phyloP scores from a whole-genome alignment of 768 basidiomycete species.

The Lactarius trivialis region DNA sequence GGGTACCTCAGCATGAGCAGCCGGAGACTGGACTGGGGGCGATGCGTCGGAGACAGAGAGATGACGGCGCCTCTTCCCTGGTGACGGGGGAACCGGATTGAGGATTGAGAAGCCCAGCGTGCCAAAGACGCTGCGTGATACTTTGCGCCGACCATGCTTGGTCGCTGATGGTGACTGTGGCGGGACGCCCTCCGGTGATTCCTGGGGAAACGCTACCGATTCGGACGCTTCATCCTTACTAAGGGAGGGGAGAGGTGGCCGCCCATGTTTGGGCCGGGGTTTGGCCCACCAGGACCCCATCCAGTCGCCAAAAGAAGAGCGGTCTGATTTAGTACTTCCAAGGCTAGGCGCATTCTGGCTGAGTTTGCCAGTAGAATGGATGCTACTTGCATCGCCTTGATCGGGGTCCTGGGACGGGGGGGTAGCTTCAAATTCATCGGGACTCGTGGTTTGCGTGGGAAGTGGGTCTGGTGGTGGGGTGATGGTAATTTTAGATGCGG shows the following conservation, averaged over 20 bases:
- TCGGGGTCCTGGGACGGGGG: constrained; percentile 3
- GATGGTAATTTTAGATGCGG: constrained; percentile 15
- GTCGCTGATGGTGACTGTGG: constrained; percentile 16
- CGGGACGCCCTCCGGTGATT: constrained; percentile 16
- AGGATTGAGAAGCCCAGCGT: constrained; percentile 63
- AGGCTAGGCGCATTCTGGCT: constrained; percentile 18
- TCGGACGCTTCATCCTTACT: constrained; percentile 4
- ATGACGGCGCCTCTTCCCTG: constrained; percentile 21
- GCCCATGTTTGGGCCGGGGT: constrained; percentile 34
- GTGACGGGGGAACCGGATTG: constrained; percentile 35
- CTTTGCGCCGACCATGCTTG: constrained; percentile 34
- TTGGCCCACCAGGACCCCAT: constrained; percentile 71
- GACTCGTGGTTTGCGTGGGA: background rate
- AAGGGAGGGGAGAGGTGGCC: constrained; percentile 19
- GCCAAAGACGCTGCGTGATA: constrained; percentile 62
- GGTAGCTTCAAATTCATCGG: background rate
- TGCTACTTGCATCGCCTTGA: constrained; percentile 9
- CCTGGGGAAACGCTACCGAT: constrained; percentile 15
- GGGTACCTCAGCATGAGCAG: background rate
- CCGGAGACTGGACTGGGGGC: background rate
- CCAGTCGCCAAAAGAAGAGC: constrained; percentile 55
- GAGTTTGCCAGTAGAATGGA: constrained; percentile 16
- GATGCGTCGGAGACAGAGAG: constrained; percentile 7
- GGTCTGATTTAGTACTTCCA: constrained; percentile 29
- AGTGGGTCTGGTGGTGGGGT: constrained; percentile 8